Conservation (phyloP, 2,329 filamentous ascomycete genomes). For the Hymenoscyphus scutula region DNA sequence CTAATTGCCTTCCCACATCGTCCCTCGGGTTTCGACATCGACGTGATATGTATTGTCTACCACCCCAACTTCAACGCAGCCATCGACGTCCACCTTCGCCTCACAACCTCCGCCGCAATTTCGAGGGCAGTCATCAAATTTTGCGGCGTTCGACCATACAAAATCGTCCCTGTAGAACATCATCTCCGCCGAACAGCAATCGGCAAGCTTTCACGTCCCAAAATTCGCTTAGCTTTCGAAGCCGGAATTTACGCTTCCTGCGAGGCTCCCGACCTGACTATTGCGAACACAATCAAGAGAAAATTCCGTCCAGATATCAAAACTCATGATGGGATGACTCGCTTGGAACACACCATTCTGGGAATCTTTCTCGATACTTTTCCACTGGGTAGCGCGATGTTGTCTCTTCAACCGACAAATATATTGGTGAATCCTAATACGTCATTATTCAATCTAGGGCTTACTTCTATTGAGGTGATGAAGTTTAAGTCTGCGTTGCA, state of each 20-base stretch:
- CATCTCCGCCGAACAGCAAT: slow-evolving; percentile 36
- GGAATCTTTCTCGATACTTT: not conserved
- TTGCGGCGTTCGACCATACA: slow-evolving; percentile 24
- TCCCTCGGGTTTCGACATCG: slow-evolving; percentile 35
- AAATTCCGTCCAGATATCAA: not conserved
- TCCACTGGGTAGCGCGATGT: not conserved
- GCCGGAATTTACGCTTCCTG: not conserved
- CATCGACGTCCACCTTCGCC: slow-evolving; percentile 19
- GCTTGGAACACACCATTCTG: not conserved
- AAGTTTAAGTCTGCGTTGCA: not conserved
- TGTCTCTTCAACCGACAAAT: not conserved
- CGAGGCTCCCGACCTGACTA: not conserved
- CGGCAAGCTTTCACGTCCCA: slow-evolving; percentile 42
- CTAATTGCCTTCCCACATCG: slow-evolving; percentile 43
- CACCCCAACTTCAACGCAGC: slow-evolving; percentile 32
- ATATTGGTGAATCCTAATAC: not conserved
- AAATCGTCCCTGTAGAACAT: slow-evolving; percentile 29
- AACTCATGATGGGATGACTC: not conserved
- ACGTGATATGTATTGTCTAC: slow-evolving; percentile 43
- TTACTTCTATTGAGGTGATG: slow-evolving; percentile 31
- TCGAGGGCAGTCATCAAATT: slow-evolving; percentile 20
- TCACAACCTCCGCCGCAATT: slow-evolving; percentile 11
- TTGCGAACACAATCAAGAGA: not conserved
- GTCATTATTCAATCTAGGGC: slow-evolving; percentile 20
- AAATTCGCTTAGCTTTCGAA: slow-evolving; percentile 28